phyloP scores from a whole-genome alignment of 257 asterid species.

The Forsythia suspensa region DNA sequence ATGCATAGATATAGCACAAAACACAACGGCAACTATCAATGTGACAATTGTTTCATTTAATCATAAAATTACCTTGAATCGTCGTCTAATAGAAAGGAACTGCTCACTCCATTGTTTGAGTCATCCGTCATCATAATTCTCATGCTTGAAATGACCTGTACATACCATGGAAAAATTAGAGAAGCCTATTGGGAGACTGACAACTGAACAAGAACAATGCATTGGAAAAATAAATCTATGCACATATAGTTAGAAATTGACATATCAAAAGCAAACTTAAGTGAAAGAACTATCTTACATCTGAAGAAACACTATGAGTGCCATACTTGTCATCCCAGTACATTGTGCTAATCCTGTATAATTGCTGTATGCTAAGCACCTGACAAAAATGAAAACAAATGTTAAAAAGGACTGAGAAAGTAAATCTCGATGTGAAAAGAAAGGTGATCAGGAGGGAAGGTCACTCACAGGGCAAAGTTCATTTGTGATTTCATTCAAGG shows the following conservation, averaged over 20 bases:
- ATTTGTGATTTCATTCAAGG: slow-evolving; percentile 78
- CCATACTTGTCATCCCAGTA: slow-evolving; percentile 99
- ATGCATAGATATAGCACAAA: no score
- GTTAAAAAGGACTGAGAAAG: not conserved
- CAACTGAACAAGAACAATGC: not conserved
- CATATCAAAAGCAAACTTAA: slow-evolving; percentile 6
- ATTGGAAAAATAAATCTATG: slow-evolving; percentile 7
- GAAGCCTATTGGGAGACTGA: slow-evolving; percentile 15
- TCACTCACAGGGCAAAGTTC: slow-evolving; percentile 93
- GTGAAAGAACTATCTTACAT: slow-evolving; percentile 57
- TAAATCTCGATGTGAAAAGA: not conserved
- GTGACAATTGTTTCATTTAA: not conserved
- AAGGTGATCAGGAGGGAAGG: slow-evolving; percentile 8
- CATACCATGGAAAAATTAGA: slow-evolving; percentile 12
- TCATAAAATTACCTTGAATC: slow-evolving; percentile 68
- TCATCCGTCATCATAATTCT: slow-evolving; percentile 82
- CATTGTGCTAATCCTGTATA: slow-evolving; percentile 97
- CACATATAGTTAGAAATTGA: not conserved
- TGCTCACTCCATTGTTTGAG: slow-evolving; percentile 77
- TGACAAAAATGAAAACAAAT: slow-evolving; percentile 26
- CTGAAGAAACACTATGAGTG: slow-evolving; percentile 92
- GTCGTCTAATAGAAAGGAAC: slow-evolving; percentile 83
- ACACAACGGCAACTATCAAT: no score
- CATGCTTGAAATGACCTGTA: slow-evolving; percentile 77
- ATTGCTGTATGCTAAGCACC: slow-evolving; percentile 97